Evolutionary conservation across 495 filamentous ascomycete genomes (phyloP).

Genomic region (Penicillium lagena): DNA sequence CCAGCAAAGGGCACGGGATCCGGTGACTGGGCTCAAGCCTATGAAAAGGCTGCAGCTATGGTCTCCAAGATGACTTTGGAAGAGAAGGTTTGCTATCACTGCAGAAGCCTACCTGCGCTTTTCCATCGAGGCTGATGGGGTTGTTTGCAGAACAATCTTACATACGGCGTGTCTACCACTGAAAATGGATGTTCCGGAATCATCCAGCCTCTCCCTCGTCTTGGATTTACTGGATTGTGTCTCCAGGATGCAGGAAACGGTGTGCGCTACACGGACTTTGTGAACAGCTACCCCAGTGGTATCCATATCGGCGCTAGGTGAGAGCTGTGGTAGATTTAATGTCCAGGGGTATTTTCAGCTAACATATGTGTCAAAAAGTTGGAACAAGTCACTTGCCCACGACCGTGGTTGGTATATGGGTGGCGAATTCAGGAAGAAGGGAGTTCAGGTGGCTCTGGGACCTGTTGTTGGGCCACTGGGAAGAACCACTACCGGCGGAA

Average conservation of each 20-base stretch:
- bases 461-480: conserved; percentile 64
- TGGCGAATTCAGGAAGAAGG: conserved; percentile 46
- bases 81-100: conserved; percentile 36
- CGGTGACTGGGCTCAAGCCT: conserved; percentile 41
- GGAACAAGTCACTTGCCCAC: conserved; percentile 51
- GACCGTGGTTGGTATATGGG: conserved; percentile 47
- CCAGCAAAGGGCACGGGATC: conserved; percentile 10
- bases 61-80: conserved; percentile 53
- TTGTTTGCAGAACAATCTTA: conserved; percentile 38
- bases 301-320: conserved; percentile 48
- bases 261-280: conserved; percentile 52
- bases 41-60: conserved; percentile 41
- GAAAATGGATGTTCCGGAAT: conserved; percentile 46
- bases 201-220: conserved; percentile 42
- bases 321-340: neutral
- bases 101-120: too few relatives aligned
- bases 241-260: conserved; percentile 59
- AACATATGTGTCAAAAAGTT: conserved; percentile 14
- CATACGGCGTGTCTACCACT: conserved; percentile 23
- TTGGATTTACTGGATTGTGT: conserved; percentile 56
- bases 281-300: conserved; percentile 49
- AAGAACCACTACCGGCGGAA: conserved; percentile 59
- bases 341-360: neutral
- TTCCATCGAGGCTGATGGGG: neutral
- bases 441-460: conserved; percentile 50